phyloP scores from a whole-genome alignment of 1,284 basidiomycete genomes.

The Apiotrichum sp. region DNA sequence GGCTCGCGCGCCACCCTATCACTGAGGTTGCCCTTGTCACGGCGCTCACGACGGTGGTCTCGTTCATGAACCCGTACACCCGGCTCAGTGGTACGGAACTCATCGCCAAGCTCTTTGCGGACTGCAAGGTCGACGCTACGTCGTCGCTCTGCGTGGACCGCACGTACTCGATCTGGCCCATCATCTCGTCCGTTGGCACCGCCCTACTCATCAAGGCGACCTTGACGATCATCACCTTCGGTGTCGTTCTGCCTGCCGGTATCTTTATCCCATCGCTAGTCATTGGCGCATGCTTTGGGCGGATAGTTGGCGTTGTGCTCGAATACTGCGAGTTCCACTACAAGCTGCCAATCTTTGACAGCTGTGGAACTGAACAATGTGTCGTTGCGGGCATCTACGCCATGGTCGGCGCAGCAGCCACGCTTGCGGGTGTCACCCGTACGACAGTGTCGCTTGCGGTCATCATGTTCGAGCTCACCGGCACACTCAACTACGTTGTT shows the following conservation, averaged over 20 bases:
- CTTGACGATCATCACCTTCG: slow-evolving; percentile 86
- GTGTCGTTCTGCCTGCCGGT: slow-evolving; percentile 87
- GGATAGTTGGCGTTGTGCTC: slow-evolving; percentile 77
- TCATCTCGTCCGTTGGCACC: slow-evolving; percentile 61
- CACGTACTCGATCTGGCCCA: slow-evolving; percentile 59
- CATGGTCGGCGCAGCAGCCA: slow-evolving; percentile 83
- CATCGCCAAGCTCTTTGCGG: slow-evolving; percentile 74
- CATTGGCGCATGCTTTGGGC: slow-evolving; percentile 92
- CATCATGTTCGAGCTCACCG: slow-evolving; percentile 95
- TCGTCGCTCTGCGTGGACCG: slow-evolving; percentile 67
- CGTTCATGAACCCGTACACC: slow-evolving; percentile 84
- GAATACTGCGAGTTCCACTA: slow-evolving; percentile 68
- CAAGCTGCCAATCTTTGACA: slow-evolving; percentile 57
- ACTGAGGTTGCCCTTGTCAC: slow-evolving; percentile 80
- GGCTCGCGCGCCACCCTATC: slow-evolving; percentile 72
- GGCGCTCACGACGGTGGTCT: slow-evolving; percentile 64
- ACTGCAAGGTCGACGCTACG: slow-evolving; percentile 63
- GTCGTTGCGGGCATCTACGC: slow-evolving; percentile 79
- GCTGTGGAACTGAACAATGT: slow-evolving; percentile 51
- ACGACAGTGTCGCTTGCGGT: slow-evolving; percentile 78
- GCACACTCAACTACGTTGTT: slow-evolving; percentile 87
- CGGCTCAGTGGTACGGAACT: slow-evolving; percentile 93
- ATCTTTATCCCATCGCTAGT: slow-evolving; percentile 97
- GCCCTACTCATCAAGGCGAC: slow-evolving; percentile 76
- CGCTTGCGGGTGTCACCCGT: slow-evolving; percentile 75